phyloP scores from a whole-genome alignment of 257 asterid genomes.

The Ophiorrhiza pumila region DNA sequence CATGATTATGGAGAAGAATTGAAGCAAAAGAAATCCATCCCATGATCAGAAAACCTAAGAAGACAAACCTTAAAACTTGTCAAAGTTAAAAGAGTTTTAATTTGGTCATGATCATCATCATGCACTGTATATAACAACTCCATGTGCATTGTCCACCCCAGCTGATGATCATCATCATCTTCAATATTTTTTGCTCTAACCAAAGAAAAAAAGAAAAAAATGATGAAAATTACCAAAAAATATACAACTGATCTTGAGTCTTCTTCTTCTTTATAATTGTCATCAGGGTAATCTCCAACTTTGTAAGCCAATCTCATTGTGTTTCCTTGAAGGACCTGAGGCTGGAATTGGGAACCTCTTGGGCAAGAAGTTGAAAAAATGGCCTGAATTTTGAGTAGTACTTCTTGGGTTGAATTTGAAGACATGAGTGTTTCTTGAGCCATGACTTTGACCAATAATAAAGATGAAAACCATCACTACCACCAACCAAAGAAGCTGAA shows the following conservation, averaged over 20 bases:
- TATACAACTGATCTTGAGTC: neutral
- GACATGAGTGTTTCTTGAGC: slow-evolving; percentile 39
- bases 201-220: neutral
- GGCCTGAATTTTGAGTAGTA: slow-evolving; percentile 26
- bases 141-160: neutral
- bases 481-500: slow-evolving; percentile 23
- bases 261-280: neutral
- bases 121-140: too few species aligned
- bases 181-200: neutral
- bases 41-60: slow-evolving; percentile 5
- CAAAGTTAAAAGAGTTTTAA: slow-evolving; percentile 12
- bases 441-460: slow-evolving; percentile 27
- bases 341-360: slow-evolving; percentile 58
- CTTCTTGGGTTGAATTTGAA: slow-evolving; percentile 37
- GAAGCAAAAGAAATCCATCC: neutral
- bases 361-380: slow-evolving; percentile 55
- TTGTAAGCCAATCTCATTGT: slow-evolving; percentile 64
- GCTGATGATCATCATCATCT: neutral
- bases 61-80: slow-evolving; percentile 14
- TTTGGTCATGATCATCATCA: neutral
- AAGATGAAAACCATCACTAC: slow-evolving; percentile 24
- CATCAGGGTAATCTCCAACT: slow-evolving; percentile 48
- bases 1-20: slow-evolving; percentile 18
- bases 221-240: neutral
- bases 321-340: slow-evolving; percentile 70